Evolutionary conservation across 2,329 filamentous ascomycete genomes (phyloP).

Genomic region (Aspergillus proliferans): DNA sequence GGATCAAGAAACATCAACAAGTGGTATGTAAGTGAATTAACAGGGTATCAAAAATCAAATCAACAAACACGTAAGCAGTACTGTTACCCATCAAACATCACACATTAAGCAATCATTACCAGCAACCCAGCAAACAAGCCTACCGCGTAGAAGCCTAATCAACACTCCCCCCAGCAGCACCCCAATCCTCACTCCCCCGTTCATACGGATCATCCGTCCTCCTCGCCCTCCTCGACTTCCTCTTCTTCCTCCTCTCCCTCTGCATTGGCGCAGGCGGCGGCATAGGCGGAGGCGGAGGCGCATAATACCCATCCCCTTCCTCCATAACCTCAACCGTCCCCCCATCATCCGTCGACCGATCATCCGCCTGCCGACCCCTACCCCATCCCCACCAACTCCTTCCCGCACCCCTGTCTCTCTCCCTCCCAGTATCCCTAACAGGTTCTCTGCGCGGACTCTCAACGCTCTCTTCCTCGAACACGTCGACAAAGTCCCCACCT

Average conservation of each 20-base stretch:
- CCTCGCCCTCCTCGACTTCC: slow-evolving; percentile 34
- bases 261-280: slow-evolving; percentile 21
- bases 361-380: slow-evolving; percentile 16
- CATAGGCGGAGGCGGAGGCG: slow-evolving; percentile 27
- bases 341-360: slow-evolving; percentile 14
- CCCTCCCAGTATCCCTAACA: background rate
- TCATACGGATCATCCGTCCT: slow-evolving; percentile 43
- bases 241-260: too few species aligned
- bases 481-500: slow-evolving; percentile 18
- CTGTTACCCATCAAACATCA: background rate
- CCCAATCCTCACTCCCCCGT: slow-evolving; percentile 29
- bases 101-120: background rate
- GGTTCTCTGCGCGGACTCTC: background rate
- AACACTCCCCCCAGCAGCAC: slow-evolving; percentile 10
- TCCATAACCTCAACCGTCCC: slow-evolving; percentile 56
- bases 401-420: background rate
- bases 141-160: background rate
- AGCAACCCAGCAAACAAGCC: background rate
- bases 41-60: background rate
- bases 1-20: too few species aligned
- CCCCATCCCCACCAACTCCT: slow-evolving; percentile 27
- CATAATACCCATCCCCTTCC: slow-evolving; percentile 46
- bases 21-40: background rate
- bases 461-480: slow-evolving; percentile 3
- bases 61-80: background rate